A percentile compares a stretch with the other conserved stretches of the same genome.
phyloP scores from a whole-genome alignment of 2,329 filamentous ascomycete genomes.

The Fonsecaea multimorphosa region DNA sequence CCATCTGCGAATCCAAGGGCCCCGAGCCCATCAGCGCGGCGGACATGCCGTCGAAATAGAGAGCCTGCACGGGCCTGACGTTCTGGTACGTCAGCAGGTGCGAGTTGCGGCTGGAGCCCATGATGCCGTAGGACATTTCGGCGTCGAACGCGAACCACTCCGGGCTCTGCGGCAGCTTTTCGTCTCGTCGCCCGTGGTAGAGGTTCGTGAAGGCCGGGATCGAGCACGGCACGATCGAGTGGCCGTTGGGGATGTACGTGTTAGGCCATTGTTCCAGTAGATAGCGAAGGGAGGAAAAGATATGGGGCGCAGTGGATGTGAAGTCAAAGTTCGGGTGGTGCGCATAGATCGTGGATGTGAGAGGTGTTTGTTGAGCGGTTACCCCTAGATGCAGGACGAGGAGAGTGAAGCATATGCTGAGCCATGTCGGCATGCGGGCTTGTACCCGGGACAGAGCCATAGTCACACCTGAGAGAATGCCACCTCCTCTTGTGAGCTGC shows the following conservation, averaged over 20 bases:
- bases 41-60: slow-evolving; percentile 61
- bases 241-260: slow-evolving; percentile 59
- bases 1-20: slow-evolving; percentile 58
- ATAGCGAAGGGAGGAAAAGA: slow-evolving; percentile 56
- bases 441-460: neutral
- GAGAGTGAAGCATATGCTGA: neutral
- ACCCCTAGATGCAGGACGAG: neutral
- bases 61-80: slow-evolving; percentile 49
- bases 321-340: slow-evolving; percentile 46
- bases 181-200: slow-evolving; percentile 57
- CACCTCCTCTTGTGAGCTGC: neutral
- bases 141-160: slow-evolving; percentile 62
- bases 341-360: neutral
- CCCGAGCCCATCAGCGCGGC: slow-evolving; percentile 57
- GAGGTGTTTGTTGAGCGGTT: slow-evolving; percentile 8
- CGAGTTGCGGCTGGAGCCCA: slow-evolving; percentile 53
- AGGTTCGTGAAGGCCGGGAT: slow-evolving; percentile 56
- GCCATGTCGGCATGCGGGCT: neutral
- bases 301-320: slow-evolving; percentile 55
- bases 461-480: neutral
- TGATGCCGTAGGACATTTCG: slow-evolving; percentile 62
- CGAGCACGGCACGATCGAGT: slow-evolving; percentile 55
- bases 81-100: slow-evolving; percentile 59
- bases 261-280: slow-evolving; percentile 60
- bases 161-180: slow-evolving; percentile 52